Evolutionary conservation across 1,139 yeast species (phyloP), one percentile per base, ranked within the genome.

Genomic region (Suhomyces guaymorum): DNA sequence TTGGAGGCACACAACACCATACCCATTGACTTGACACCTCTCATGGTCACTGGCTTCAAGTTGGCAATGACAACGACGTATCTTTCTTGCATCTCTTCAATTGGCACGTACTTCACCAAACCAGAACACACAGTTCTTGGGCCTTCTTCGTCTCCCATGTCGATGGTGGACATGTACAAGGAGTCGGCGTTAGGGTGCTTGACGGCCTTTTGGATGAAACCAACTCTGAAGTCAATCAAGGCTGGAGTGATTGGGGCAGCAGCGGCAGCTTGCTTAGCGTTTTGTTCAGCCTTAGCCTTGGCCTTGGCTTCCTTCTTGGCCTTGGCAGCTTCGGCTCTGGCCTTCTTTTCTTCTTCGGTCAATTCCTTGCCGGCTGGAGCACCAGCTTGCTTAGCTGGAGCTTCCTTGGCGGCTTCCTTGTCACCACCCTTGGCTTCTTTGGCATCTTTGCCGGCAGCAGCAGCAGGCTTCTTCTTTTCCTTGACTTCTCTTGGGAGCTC

Each of bases 111-210:
- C 30, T 71, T 72, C 29, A 86, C 96, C 49, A 90, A 70, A 44
- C 98, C 99, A 11, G 96, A 87, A 70, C 98, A 94, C 35, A 94
- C 96, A 30, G 97, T 94, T 73, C 99, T 82, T 57, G 98, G 98
- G 41, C 95, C 96, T 55, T 86, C 95, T 48, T 73, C 90, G 55
- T 92, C 98, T 47, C 98, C 99, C 75, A 88, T 82, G 47, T 94
- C 89, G 54, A 94, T 92, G 37, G 98, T 92, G 21, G 97, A 90
- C 43, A 92, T 95, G 61, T 94, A 94, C 54, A 94, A 74, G 4
- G 96, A 75, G 64, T 94, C 99, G 24, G 98, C 99, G 59, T 94
- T 94, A 44, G 98, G 98, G 67, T 94, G 99, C 66, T 87, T 87
- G 57, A 86, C 75, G 32, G 97, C 97, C 72, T 92, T 92, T 69